Conservation (phyloP, 179 eudicot species). For the Silene noctiflora region DNA sequence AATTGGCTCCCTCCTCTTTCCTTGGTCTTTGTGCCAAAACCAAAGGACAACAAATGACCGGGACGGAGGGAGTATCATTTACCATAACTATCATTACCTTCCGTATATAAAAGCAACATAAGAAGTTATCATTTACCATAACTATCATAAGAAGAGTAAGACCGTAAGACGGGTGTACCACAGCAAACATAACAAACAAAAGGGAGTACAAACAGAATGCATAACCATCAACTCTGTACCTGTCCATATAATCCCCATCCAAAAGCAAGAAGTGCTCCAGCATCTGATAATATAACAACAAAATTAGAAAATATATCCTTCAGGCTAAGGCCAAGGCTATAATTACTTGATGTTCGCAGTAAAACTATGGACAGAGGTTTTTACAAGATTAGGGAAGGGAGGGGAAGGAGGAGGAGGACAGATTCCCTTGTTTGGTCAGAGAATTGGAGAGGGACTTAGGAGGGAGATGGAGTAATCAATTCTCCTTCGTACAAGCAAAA, state of each 20-base stretch:
- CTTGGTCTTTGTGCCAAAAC: too few species aligned
- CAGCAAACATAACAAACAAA: conserved; percentile 6
- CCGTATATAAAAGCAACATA: neutral
- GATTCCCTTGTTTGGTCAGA: neutral
- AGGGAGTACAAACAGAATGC: neutral
- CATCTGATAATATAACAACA: conserved; percentile 47
- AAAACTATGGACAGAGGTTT: neutral
- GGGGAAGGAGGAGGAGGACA: neutral
- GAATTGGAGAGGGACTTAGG: neutral
- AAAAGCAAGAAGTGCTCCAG: conserved; percentile 89
- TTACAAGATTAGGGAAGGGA: neutral
- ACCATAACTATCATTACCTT: too few species aligned
- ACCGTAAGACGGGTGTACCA: neutral
- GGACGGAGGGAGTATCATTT: too few species aligned
- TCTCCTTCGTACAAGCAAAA: neutral
- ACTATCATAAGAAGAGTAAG: neutral
- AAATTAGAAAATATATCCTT: neutral
- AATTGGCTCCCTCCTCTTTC: too few species aligned
- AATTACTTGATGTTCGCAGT: neutral
- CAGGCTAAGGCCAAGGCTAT: neutral
- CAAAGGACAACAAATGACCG: too few species aligned
- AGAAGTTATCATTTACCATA: neutral
- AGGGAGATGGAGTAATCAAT: neutral
- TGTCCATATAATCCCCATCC: conserved; percentile 99
- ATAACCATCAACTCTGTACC: conserved; percentile 40